Base-by-base conservation (phyloP, 768 basidiomycete genomes). In the Pisolithus tinctorius region DNA sequence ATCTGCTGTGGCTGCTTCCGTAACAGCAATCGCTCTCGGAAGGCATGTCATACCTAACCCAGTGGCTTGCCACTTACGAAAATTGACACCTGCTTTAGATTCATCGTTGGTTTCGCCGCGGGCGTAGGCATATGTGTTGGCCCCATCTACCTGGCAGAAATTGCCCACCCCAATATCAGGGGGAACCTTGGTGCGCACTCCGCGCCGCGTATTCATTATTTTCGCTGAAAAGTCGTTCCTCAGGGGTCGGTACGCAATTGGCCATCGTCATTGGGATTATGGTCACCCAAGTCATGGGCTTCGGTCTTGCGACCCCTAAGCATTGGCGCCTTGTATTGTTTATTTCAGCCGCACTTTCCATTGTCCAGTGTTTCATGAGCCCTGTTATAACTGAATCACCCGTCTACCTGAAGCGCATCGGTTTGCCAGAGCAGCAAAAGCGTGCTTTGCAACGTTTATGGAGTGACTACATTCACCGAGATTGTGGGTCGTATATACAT, bases 211-310 rank as follows among this genome's bases (percentile, higher is more conserved):
- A 13, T 6, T 38, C 16, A 17, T 41, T 23, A 6, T 5, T 51
- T 44, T 29, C 43, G 51, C 48, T 26, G 13, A 14, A 17, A 27
- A 9, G 41, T 14, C 43, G 2, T 4, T 17, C 8, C 46, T 17
- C 53, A 88, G 88, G 88, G 20, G 85, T 92, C 26, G 73, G 93
- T 27, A 89, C 86, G 0, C 91, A 93, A 58, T 70, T 93, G 26
- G 82, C 79, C 37, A 86, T 95, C 60, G 90, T 95, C 31, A 67
- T 90, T 48, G 90, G 90, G 27, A 86, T 96, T 56, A 84, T 95
- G 76, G 64, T 82, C n/a, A 88, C 93, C 0, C 94, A 98, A 62
- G 67, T 75, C 4, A 72, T 90, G 54, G 92, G 91, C 3, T 72
- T 93, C 36, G 65, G 71, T 48, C 74, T 88, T 45, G 84, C 90